Conservation (phyloP, 805 yeast genomes). For the Lachancea kluyveri region DNA sequence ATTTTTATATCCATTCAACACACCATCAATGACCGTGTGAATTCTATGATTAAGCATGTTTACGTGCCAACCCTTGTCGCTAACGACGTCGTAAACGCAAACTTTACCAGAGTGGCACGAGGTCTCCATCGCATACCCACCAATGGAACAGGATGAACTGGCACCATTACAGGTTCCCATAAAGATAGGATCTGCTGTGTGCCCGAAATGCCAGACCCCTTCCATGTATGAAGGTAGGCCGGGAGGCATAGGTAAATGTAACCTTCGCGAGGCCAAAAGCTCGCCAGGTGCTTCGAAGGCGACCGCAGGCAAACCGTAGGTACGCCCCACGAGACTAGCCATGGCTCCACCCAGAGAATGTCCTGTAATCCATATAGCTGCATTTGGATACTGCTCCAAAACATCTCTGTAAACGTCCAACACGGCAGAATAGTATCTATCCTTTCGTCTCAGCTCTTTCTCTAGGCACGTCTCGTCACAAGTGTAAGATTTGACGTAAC, state of each 20-base stretch:
- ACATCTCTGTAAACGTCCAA: conserved; percentile 74
- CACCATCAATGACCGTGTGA: conserved; percentile 81
- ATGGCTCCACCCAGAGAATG: conserved; percentile 93
- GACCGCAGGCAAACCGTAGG: conserved; percentile 85
- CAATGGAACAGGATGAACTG: conserved; percentile 78
- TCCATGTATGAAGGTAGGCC: conserved; percentile 74
- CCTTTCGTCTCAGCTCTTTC: conserved; percentile 62
- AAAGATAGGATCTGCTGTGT: conserved; percentile 93
- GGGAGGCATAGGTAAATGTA: conserved; percentile 91
- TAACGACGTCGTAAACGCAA: conserved; percentile 85
- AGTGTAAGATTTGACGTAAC: conserved; percentile 75
- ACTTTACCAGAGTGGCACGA: conserved; percentile 86
- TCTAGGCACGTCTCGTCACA: conserved; percentile 88
- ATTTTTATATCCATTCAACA: conserved; percentile 63
- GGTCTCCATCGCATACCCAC: conserved; percentile 96
- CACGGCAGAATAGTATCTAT: conserved; percentile 76
- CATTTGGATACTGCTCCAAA: conserved; percentile 54
- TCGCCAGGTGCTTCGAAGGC: conserved; percentile 95
- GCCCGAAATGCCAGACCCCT: conserved; percentile 91
- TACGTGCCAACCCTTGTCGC: conserved; percentile 87
- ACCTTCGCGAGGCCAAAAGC: conserved; percentile 67
- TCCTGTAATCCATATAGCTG: conserved; percentile 86
- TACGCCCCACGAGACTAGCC: conserved; percentile 74
- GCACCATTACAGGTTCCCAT: conserved; percentile 98
- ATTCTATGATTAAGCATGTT: conserved; percentile 84